Conservation (phyloP, 768 basidiomycete species). For the Suillus clintonianus region DNA sequence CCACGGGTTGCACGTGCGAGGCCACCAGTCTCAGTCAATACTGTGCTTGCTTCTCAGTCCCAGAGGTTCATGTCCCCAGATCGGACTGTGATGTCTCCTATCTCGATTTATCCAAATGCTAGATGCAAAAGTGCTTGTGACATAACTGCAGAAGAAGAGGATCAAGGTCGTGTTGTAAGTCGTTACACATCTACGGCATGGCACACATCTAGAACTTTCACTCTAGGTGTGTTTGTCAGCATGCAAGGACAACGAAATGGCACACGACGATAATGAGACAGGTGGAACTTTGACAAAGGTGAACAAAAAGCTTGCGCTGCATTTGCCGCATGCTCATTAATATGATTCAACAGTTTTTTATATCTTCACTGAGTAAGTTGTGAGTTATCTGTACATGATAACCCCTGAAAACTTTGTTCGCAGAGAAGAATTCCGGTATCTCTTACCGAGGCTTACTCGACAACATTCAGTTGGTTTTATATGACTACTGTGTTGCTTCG, state of each 20-base stretch:
- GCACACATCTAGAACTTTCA: neutral
- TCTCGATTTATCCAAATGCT: neutral
- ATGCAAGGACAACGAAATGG: constrained; percentile 25
- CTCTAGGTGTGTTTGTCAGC: constrained; percentile 27
- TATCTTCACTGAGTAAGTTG: neutral
- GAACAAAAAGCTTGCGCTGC: neutral
- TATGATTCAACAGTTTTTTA: neutral
- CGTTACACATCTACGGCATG: neutral
- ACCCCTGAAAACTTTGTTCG: neutral
- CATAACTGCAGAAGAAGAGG: constrained; percentile 1
- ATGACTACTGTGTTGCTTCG: neutral
- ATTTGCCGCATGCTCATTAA: neutral
- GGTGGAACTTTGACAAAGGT: constrained; percentile 28
- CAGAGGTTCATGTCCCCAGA: neutral
- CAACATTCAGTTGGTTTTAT: neutral
- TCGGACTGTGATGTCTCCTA: neutral
- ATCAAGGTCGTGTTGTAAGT: constrained; percentile 15
- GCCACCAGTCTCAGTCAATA: neutral
- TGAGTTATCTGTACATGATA: neutral
- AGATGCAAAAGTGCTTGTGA: neutral
- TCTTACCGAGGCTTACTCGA: neutral
- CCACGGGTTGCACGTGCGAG: neutral
- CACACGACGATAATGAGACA: constrained; percentile 21
- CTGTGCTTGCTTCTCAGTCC: neutral
- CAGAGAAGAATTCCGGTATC: neutral